Evolutionary conservation across 129 eudicot genomes (phyloP).

Genomic region (Centella asiatica): DNA sequence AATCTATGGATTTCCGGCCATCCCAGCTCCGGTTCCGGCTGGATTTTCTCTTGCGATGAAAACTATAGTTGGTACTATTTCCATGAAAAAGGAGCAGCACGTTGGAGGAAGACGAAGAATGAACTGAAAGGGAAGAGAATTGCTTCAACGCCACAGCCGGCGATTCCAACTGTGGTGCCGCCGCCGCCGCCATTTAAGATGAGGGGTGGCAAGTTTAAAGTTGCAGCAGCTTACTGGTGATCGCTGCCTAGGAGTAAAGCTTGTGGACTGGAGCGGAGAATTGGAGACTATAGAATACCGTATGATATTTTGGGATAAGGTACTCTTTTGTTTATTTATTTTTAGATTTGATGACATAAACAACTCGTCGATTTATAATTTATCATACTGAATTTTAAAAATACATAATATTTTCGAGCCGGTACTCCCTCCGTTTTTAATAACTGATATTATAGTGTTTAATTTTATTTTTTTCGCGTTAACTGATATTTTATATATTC

Average conservation of each 20-base stretch:
- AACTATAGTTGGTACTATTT: slow-evolving; percentile 1
- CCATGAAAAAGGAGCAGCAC: slow-evolving; percentile 7
- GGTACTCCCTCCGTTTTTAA: no score
- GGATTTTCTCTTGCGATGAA: slow-evolving; percentile 8
- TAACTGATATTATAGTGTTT: no score
- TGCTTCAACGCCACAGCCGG: slow-evolving; percentile 4
- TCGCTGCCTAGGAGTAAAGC: no score
- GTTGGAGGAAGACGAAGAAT: slow-evolving; percentile 11
- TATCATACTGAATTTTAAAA: no score
- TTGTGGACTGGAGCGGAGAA: neutral
- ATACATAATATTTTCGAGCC: no score
- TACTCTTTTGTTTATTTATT: no score
- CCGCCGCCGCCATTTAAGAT: neutral
- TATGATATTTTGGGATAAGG: slow-evolving; percentile 4
- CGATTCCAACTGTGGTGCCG: neutral
- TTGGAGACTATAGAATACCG: neutral
- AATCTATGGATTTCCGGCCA: neutral
- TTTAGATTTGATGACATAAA: no score
- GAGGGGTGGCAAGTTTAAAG: neutral
- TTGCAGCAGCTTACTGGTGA: neutral
- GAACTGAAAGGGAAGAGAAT: slow-evolving; percentile 8
- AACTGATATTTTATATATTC: no score
- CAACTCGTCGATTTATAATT: no score
- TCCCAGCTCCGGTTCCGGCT: slow-evolving; percentile 6
- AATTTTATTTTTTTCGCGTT: no score